phyloP scores from a whole-genome alignment of 2,329 filamentous ascomycete genomes.

The Neopestalotiopsis sp. region DNA sequence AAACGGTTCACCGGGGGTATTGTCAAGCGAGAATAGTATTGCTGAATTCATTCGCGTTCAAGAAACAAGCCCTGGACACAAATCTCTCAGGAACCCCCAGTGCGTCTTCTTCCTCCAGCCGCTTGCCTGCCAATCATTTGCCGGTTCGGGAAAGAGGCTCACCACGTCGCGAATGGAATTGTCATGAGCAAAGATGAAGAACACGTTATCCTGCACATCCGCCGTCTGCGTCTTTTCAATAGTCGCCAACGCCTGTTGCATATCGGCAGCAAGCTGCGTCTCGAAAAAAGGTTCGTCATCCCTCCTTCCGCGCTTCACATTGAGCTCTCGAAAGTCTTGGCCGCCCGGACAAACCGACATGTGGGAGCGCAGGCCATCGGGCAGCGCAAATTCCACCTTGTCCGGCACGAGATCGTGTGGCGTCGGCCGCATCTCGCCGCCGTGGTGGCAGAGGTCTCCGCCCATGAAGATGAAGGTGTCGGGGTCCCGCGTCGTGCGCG shows the following conservation, averaged over 20 bases:
- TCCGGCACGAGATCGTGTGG: conserved; percentile 38
- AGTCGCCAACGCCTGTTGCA: not conserved
- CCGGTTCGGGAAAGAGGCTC: not conserved
- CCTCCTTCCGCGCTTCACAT: not conserved
- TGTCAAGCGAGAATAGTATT: too few relatives aligned
- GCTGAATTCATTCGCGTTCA: not conserved
- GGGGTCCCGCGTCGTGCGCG: conserved; percentile 38
- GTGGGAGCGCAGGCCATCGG: not conserved
- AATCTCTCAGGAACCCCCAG: conserved; percentile 10
- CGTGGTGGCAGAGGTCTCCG: conserved; percentile 47
- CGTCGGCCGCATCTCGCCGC: conserved; percentile 42
- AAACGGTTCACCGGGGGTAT: not conserved
- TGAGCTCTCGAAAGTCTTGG: not conserved
- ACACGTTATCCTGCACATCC: not conserved
- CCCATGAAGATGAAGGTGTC: conserved; percentile 47
- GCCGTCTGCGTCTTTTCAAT: not conserved
- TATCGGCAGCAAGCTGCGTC: not conserved
- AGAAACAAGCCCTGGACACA: not conserved
- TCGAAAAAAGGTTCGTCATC: conserved; percentile 9
- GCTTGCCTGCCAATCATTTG: not conserved
- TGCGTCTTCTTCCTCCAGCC: conserved; percentile 7
- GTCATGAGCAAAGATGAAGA: conserved; percentile 12
- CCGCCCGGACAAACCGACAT: not conserved
- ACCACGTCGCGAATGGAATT: not conserved
- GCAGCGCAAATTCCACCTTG: not conserved